phyloP scores from a whole-genome alignment of 371 early-diverging fungal genomes.

The Mortierella sp. region DNA sequence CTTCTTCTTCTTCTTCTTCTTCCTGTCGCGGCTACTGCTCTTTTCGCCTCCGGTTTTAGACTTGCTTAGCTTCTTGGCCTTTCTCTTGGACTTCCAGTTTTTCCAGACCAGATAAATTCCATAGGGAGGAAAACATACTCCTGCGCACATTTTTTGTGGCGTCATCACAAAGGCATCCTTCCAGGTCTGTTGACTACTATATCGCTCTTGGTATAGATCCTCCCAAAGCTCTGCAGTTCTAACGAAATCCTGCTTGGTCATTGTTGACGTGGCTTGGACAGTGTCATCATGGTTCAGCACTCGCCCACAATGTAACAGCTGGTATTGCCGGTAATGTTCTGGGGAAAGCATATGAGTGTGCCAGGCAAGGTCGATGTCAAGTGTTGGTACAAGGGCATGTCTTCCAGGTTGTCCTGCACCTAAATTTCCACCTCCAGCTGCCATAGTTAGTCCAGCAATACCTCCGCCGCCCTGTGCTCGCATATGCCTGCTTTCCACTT shows the following conservation, averaged over 20 bases:
- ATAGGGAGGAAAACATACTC: conserved; percentile 49
- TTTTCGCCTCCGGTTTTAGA: neutral
- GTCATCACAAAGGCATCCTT: conserved; percentile 26
- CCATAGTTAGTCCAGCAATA: conserved; percentile 1
- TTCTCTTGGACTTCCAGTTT: conserved; percentile 35
- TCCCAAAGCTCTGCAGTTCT: conserved; percentile 53
- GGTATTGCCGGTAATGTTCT: conserved; percentile 52
- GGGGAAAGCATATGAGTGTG: conserved; percentile 65
- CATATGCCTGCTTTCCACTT: conserved; percentile 33
- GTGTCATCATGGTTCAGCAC: conserved; percentile 65
- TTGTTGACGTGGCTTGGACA: conserved; percentile 50
- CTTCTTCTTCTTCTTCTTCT: conserved; percentile 7
- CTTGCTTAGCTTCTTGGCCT: conserved; percentile 18
- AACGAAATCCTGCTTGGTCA: conserved; percentile 56
- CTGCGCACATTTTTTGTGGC: conserved; percentile 38
- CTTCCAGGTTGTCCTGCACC: conserved; percentile 43
- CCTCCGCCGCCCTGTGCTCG: conserved; percentile 3
- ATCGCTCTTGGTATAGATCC: conserved; percentile 39
- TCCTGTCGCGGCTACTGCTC: conserved; percentile 4
- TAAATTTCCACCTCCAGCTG: conserved; percentile 17
- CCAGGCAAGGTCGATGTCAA: conserved; percentile 61
- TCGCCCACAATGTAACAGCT: conserved; percentile 41
- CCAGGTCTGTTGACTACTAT: conserved; percentile 36
- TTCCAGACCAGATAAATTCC: conserved; percentile 38
- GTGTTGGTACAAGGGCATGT: conserved; percentile 56